A percentile compares a stretch with the other conserved stretches of the same genome.
Evolutionary conservation across 2,329 filamentous ascomycete genomes (phyloP).

Genomic region (Aspergillus oerlinghausenensis): DNA sequence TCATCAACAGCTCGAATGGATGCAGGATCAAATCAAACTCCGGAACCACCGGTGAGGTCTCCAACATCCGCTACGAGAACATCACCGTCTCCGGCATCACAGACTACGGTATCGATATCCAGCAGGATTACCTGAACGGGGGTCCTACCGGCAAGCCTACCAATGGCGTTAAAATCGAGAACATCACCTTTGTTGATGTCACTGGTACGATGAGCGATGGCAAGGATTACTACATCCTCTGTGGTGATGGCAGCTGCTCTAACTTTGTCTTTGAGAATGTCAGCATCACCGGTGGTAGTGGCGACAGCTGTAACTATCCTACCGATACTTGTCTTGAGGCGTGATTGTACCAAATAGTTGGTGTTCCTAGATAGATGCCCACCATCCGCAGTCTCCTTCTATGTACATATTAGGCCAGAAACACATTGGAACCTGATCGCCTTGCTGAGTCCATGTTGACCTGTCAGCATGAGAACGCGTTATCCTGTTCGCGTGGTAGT

Average conservation of each 20-base stretch:
- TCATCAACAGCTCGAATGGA: slow-evolving; percentile 18
- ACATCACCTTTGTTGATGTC: slow-evolving; percentile 34
- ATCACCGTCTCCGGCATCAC: slow-evolving; percentile 43
- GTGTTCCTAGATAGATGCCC: too few species aligned
- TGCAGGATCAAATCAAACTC: slow-evolving; percentile 39
- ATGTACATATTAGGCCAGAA: too few species aligned
- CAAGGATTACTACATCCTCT: slow-evolving; percentile 36
- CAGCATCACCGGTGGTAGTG: slow-evolving; percentile 32
- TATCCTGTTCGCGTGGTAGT: too few species aligned
- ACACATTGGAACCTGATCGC: too few species aligned
- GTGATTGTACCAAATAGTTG: too few species aligned
- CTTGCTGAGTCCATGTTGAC: too few species aligned
- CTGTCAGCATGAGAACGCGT: too few species aligned
- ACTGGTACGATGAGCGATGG: slow-evolving; percentile 32
- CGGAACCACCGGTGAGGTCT: slow-evolving; percentile 36
- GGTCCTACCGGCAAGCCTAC: slow-evolving; percentile 36
- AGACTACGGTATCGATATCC: slow-evolving; percentile 49
- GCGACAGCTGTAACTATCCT: slow-evolving; percentile 23
- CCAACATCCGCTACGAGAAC: slow-evolving; percentile 44
- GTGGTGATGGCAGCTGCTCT: slow-evolving; percentile 37
- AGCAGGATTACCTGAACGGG: slow-evolving; percentile 52
- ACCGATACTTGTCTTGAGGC: too few species aligned
- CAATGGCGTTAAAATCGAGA: slow-evolving; percentile 36
- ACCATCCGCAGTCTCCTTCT: too few species aligned
- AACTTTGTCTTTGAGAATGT: slow-evolving; percentile 35